Evolutionary conservation across 2,329 filamentous ascomycete genomes (phyloP), one percentile per base, ranked within the genome.

Genomic region (Ophioceras dolichostomum): DNA sequence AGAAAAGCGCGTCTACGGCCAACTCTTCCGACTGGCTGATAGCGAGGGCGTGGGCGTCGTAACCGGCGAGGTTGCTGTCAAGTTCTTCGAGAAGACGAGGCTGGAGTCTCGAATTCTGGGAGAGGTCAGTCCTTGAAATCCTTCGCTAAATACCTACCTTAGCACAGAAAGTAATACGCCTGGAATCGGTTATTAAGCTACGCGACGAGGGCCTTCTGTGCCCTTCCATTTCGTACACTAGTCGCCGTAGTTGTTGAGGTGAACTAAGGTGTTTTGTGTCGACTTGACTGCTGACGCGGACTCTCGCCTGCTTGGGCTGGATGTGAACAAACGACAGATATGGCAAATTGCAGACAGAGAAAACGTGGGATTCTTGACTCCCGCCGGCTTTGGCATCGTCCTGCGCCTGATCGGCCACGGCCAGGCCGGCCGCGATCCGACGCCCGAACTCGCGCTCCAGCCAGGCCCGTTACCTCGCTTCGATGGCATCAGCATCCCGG

Each of bases 301-400:
- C 7, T 26, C 7, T 12, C 12, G 22, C 7, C 22, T 8, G 22
- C 22, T n/a, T n/a, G n/a, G n/a, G n/a, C n/a, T n/a, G 22, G 8
- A 26, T 26, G 8, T 12, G 22, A 12, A 28, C 13, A 4, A 5
- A 4, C 18, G 45, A 41, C 59, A 94, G 83, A 96, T 98, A 70
- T 98, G 91, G 91, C 89, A 96, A 64, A 91, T 98, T 57, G 89
- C 91, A 48, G 91, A 98, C 64, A 87, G 76, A 47, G 89, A 96
- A 65, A 98, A 98, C 65, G 78, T 88, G 46, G 91, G 91, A 37
- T 83, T 96, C 48, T 68, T 98, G 47, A 95, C 88, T 24, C 87
- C 87, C 16, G 76, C 87, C 30, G 91, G 89, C 55, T 98, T 98
- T 62, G 85, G 88, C 43, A 76, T 94, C 55, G 91, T 94, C 40